These are phyloP conservation scores for Annulohypoxylon truncatum DNA, from an alignment of 2,329 filamentous ascomycete genomes.

Conservation along the genomic window DNA sequence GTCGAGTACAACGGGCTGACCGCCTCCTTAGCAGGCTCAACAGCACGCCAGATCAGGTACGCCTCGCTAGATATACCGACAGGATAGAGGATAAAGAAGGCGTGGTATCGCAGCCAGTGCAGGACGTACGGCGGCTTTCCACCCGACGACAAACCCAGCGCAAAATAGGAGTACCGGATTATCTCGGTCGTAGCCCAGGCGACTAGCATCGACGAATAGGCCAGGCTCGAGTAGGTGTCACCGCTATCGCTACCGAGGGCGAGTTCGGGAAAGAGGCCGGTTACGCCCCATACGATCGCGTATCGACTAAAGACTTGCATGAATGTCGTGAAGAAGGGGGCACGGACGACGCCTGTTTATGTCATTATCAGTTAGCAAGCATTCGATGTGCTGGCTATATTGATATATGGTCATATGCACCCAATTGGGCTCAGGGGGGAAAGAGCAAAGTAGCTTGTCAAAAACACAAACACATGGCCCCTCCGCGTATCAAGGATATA, in stretches of 20 bases:
- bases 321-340: constrained; percentile 83
- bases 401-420: neutral
- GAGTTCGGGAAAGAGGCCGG: constrained; percentile 77
- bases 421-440: neutral
- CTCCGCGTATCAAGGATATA: neutral
- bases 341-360: constrained; percentile 80
- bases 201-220: constrained; percentile 80
- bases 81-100: constrained; percentile 93
- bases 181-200: constrained; percentile 95
- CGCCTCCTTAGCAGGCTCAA: constrained; percentile 65
- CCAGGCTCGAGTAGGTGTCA: constrained; percentile 33
- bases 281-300: constrained; percentile 88
- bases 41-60: constrained; percentile 78
- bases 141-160: constrained; percentile 71
- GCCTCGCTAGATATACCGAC: constrained; percentile 91
- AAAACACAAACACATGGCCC: neutral
- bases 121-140: constrained; percentile 69
- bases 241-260: constrained; percentile 56
- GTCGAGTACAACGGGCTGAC: constrained; percentile 66
- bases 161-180: constrained; percentile 92
- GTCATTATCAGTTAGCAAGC: constrained; percentile 30
- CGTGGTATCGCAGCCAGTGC: constrained; percentile 89
- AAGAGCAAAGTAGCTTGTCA: neutral
- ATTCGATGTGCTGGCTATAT: neutral
- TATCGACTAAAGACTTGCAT: constrained; percentile 92